A percentile compares a stretch with the other conserved stretches of the same genome.
Evolutionary conservation across 495 filamentous ascomycete genomes (phyloP).

Genomic region (Hypoxylon cercidicola): DNA sequence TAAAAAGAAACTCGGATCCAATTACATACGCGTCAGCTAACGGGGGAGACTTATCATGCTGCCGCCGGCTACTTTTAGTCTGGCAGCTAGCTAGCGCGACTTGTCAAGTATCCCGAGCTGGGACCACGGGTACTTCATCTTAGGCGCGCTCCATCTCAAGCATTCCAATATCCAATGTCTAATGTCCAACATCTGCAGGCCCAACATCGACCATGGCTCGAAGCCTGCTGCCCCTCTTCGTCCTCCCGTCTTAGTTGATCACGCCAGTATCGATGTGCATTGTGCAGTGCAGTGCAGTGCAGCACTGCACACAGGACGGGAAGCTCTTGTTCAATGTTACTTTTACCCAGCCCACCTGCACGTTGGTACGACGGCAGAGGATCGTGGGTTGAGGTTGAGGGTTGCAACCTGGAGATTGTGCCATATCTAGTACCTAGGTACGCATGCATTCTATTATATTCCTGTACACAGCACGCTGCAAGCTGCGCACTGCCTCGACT

Average conservation of each 20-base stretch:
- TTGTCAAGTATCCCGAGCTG: constrained; percentile 30
- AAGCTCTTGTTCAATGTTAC: constrained; percentile 13
- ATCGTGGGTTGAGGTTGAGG: neutral
- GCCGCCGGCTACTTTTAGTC: constrained; percentile 21
- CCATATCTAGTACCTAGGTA: neutral
- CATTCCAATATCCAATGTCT: neutral
- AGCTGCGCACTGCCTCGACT: neutral
- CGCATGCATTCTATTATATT: neutral
- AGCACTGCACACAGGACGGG: constrained; percentile 17
- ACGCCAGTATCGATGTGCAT: constrained; percentile 35
- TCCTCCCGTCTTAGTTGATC: constrained; percentile 3
- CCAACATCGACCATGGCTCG: too few relatives aligned
- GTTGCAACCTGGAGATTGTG: constrained; percentile 17
- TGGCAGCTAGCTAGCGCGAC: constrained; percentile 22
- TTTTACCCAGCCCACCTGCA: constrained; percentile 31
- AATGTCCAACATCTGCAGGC: neutral
- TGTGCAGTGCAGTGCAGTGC: constrained; percentile 16
- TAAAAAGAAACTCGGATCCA: constrained; percentile 30
- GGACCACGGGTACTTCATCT: constrained; percentile 33
- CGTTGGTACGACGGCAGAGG: constrained; percentile 16
- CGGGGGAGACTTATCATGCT: constrained; percentile 27
- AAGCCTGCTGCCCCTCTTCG: constrained; percentile 22
- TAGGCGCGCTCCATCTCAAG: constrained; percentile 18
- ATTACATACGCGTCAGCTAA: constrained; percentile 37
- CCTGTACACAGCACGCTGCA: neutral